phyloP scores from a whole-genome alignment of 352 stramenopile species.

The Phytophthora hibernalis region DNA sequence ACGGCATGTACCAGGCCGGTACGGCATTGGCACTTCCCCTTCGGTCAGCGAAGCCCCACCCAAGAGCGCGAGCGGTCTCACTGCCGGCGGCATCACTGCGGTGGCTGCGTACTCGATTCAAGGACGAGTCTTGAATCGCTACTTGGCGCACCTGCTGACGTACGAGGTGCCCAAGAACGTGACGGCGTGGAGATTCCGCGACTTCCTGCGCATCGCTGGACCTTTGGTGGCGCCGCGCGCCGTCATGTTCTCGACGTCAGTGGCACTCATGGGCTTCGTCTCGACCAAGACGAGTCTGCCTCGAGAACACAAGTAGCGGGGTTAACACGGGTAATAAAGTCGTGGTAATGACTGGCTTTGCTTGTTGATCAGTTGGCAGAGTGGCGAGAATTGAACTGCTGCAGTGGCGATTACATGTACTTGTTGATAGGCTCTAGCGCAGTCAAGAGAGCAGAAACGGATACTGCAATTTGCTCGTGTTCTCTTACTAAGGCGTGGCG shows the following conservation, averaged over 20 bases:
- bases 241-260: conserved; percentile 72
- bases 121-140: conserved; percentile 57
- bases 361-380: too few relatives aligned
- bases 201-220: conserved; percentile 71
- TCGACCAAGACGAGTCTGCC: conserved; percentile 64
- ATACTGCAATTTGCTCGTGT: too few relatives aligned
- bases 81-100: conserved; percentile 41
- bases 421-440: too few relatives aligned
- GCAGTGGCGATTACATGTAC: too few relatives aligned
- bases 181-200: conserved; percentile 67
- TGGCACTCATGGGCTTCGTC: conserved; percentile 75
- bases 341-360: too few relatives aligned
- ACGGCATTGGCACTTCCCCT: conserved; percentile 53
- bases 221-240: conserved; percentile 65
- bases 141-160: conserved; percentile 68
- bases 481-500: too few relatives aligned
- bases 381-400: too few relatives aligned
- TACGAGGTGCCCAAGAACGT: conserved; percentile 79
- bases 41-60: conserved; percentile 38
- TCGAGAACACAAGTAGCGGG: conserved; percentile 10
- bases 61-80: conserved; percentile 51
- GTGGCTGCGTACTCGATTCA: conserved; percentile 61
- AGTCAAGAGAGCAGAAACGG: too few relatives aligned
- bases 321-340: background rate
- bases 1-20: conserved; percentile 77